Conservation (phyloP, 148 eudicot species). For the Rhododendron griersonianum region DNA sequence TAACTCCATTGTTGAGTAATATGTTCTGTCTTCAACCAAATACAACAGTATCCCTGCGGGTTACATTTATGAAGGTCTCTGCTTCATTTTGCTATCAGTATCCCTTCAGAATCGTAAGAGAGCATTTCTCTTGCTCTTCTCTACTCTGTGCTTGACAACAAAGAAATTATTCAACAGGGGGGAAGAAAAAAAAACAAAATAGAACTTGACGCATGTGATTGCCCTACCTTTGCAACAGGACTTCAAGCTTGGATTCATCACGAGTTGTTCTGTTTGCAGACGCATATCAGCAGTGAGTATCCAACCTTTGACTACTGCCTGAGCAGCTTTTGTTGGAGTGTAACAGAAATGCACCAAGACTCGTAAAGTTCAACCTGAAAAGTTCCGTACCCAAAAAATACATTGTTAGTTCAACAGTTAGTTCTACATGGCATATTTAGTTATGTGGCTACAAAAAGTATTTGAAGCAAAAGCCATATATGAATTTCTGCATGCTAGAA, state of each 20-base stretch:
- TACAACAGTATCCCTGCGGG: neutral
- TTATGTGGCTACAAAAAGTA: neutral
- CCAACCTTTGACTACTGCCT: neutral
- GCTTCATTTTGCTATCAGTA: neutral
- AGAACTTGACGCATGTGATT: neutral
- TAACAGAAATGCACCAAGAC: neutral
- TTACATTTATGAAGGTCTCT: neutral
- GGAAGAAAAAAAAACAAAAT: neutral
- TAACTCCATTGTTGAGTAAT: neutral
- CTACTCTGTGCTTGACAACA: neutral
- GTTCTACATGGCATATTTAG: neutral
- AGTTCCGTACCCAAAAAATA: neutral
- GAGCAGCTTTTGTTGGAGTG: neutral
- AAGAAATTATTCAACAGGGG: neutral
- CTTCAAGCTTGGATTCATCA: constrained; percentile 5
- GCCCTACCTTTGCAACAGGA: constrained; percentile 5
- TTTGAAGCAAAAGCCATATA: neutral
- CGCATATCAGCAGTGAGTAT: neutral
- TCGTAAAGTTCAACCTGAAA: neutral
- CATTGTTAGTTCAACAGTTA: neutral
- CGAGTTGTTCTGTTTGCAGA: neutral
- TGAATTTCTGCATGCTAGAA: neutral
- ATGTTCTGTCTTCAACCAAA: neutral
- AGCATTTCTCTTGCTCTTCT: neutral
- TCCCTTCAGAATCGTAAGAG: neutral